These are phyloP conservation scores for Zygosaccharomyces pseudorouxii DNA, from an alignment of 805 yeast genomes.

Conservation along the genomic window DNA sequence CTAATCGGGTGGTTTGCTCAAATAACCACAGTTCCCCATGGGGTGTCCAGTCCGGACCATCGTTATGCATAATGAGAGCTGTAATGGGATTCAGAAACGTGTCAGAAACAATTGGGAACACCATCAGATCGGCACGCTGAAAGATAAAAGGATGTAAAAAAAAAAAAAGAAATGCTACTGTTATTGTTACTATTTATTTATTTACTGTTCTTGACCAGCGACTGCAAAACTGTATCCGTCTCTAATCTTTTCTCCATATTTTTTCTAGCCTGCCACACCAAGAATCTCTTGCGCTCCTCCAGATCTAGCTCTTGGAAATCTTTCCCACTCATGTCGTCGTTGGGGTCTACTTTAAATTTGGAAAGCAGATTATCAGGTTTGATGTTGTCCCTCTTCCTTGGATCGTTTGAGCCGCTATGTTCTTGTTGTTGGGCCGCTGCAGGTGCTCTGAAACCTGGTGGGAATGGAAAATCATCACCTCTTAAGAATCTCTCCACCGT, in stretches of 20 bases:
- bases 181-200: conserved; percentile 3
- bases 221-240: conserved; percentile 8
- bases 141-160: neutral
- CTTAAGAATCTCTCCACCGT: conserved; percentile 71
- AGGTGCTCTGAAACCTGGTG: conserved; percentile 39
- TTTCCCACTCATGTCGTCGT: conserved; percentile 18
- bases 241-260: conserved; percentile 41
- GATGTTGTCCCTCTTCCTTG: conserved; percentile 31
- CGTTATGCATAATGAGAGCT: neutral
- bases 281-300: conserved; percentile 32
- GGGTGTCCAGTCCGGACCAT: neutral
- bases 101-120: conserved; percentile 1
- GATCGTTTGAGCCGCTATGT: conserved; percentile 16
- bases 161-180: neutral
- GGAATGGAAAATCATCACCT: conserved; percentile 55
- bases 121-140: neutral
- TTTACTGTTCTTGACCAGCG: conserved; percentile 1
- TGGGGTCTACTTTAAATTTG: conserved; percentile 25
- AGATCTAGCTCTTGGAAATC: conserved; percentile 21
- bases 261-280: conserved; percentile 59
- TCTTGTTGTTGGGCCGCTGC: conserved; percentile 4
- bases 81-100: conserved; percentile 1
- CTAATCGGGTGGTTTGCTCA: neutral
- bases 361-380: conserved; percentile 30
- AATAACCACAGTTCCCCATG: neutral